Base-by-base conservation (phyloP, 768 basidiomycete genomes). In the Macrolepiota albuminosa region DNA sequence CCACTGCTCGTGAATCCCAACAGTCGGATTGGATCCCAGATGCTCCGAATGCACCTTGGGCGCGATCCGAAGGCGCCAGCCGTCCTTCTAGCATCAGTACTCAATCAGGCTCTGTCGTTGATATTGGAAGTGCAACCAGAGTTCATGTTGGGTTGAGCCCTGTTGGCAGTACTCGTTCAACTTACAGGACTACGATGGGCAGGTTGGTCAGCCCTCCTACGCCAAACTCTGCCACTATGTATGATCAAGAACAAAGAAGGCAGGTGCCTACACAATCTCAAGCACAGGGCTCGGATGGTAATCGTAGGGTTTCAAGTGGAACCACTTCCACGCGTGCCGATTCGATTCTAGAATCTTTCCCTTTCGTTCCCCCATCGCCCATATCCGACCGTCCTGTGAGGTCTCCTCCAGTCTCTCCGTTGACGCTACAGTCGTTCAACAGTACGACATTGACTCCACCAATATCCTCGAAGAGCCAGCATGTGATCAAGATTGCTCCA, bases 331-430 rank as follows among this genome's bases (percentile, higher is more conserved):
- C 87, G 3, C 82, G 83, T 52, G 89, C 90, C 31, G 91, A 93
- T 68, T 93, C 91, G 3, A 91, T 93, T 64, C 79, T 93, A 31
- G 91, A 92, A 71, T 87, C 84, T 14, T 94, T 94, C 79, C 90
- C 89, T 39, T 93, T 94, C 69, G 91, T 94, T 9, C 92, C 92
- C 26, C 92, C 92, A 1, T 92, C 91, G 8, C 92, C 92, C 6
- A 92, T 93, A 60, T 91, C 90, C n/a, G 84, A 89, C 64, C 79
- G 87, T 56, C 91, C 90, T 10, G 75, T 85, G 65, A 79, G 89
- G 61, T 85, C 88, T 3, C 89, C 89, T 6, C 87, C 88, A 40
- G 84, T 85, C 58, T 91, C 90, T 10, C 89, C 91, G 8, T 75
- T 89, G 21, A 78, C 73, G 31, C 84, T 87, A 70, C 86, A 87